phyloP scores from a whole-genome alignment of 257 asterid genomes.

The Oldenlandia corymbosa region DNA sequence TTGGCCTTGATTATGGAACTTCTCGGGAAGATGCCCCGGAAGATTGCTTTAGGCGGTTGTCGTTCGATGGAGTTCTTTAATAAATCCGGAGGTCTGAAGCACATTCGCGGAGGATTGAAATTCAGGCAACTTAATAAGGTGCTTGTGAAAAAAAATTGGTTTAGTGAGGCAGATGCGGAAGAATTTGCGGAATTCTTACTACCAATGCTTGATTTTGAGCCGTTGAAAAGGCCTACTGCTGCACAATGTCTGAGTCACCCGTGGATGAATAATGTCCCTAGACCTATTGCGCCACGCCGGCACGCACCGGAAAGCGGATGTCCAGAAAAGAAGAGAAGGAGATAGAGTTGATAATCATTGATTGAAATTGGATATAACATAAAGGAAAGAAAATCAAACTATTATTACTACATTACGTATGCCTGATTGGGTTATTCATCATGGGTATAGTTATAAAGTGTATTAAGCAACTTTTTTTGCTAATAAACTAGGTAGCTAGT shows the following conservation, averaged over 20 bases:
- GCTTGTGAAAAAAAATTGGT: constrained; percentile 54
- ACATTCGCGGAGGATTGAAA: constrained; percentile 66
- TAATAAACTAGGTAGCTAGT: too few species aligned
- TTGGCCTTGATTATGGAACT: constrained; percentile 99
- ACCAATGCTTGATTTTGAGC: constrained; percentile 41
- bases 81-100: constrained; percentile 85
- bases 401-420: too few species aligned
- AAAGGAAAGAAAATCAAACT: too few species aligned
- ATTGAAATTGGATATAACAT: too few species aligned
- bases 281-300: constrained; percentile 32
- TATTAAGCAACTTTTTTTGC: too few species aligned
- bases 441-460: too few species aligned
- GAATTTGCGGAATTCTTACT: constrained; percentile 39
- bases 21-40: constrained; percentile 97
- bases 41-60: constrained; percentile 96
- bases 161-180: constrained; percentile 36
- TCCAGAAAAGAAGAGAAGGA: constrained; percentile 32
- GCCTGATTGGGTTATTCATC: too few species aligned
- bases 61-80: constrained; percentile 86
- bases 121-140: constrained; percentile 83
- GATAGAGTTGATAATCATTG: too few species aligned
- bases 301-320: constrained; percentile 43
- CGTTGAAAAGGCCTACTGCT: constrained; percentile 70
- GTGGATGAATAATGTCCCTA: constrained; percentile 56
- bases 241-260: constrained; percentile 84